phyloP scores from a whole-genome alignment of 1,284 basidiomycete genomes.

The Ganoderma meredithae region DNA sequence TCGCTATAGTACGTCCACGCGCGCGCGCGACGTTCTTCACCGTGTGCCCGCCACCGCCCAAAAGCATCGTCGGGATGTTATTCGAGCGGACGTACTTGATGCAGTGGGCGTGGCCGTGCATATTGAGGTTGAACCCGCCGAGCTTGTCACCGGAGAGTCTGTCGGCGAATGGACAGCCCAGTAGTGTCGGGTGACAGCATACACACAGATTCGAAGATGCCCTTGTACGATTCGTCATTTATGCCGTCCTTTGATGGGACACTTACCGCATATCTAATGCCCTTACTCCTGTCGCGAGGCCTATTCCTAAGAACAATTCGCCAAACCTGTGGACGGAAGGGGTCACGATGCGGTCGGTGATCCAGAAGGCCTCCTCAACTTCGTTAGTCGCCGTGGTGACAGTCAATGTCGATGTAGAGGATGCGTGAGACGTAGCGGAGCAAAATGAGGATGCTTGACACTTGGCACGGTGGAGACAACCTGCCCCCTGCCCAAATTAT shows the following conservation, averaged over 20 bases:
- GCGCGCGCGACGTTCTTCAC: too few relatives aligned
- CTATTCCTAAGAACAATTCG: constrained; percentile 97
- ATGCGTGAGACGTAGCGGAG: constrained; percentile 86
- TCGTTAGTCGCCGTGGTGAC: constrained; percentile 99
- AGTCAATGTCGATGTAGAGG: constrained; percentile 98
- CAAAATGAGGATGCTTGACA: constrained; percentile 89
- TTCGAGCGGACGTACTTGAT: too few relatives aligned
- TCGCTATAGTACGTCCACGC: too few relatives aligned
- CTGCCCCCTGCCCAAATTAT: constrained; percentile 99
- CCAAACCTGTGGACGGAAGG: constrained; percentile 97
- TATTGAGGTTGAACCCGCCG: constrained; percentile 96
- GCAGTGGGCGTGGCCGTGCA: too few relatives aligned
- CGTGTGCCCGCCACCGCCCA: too few relatives aligned
- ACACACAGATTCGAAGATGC: constrained; percentile 89
- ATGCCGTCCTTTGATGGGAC: constrained; percentile 95
- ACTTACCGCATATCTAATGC: constrained; percentile 92
- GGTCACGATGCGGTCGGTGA: constrained; percentile 97
- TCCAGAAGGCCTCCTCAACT: constrained; percentile 99
- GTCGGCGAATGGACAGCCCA: not conserved
- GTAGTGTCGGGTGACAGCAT: constrained; percentile 26
- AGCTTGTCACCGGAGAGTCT: constrained; percentile 91
- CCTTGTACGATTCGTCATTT: constrained; percentile 82
- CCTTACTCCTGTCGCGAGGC: constrained; percentile 86
- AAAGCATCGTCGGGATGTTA: too few relatives aligned
- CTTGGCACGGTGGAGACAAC: constrained; percentile 96